Conservation (phyloP, 164 flowering plant genomes). For the Saururus chinensis region DNA sequence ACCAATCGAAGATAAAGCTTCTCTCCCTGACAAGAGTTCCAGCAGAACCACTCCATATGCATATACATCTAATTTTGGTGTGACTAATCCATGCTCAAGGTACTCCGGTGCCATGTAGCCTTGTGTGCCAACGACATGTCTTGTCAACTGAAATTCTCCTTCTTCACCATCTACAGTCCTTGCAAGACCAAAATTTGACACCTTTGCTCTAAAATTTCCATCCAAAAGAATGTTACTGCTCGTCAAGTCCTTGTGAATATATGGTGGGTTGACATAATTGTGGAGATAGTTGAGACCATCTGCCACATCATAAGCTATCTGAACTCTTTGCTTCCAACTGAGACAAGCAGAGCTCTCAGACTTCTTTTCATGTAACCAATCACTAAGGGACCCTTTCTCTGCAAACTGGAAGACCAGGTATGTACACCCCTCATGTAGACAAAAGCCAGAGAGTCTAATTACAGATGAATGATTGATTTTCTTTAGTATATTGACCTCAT, state of each 20-base stretch:
- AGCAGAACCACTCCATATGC: conserved; percentile 57
- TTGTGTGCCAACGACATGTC: conserved; percentile 58
- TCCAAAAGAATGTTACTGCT: conserved; percentile 52
- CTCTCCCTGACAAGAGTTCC: conserved; percentile 64
- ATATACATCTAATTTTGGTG: conserved; percentile 61
- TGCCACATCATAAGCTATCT: conserved; percentile 52
- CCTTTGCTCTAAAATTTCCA: conserved; percentile 36
- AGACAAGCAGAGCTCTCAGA: conserved; percentile 7
- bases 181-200: conserved; percentile 50
- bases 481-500: conserved; percentile 45
- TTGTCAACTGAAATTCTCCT: conserved; percentile 33
- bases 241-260: conserved; percentile 60
- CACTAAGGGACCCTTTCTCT: conserved; percentile 40
- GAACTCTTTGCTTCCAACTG: conserved; percentile 59
- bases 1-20: conserved; percentile 18
- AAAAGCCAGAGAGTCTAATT: conserved; percentile 58
- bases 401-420: conserved; percentile 69
- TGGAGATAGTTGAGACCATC: conserved; percentile 68
- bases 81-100: conserved; percentile 48
- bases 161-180: conserved; percentile 18
- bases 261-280: conserved; percentile 37
- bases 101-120: conserved; percentile 78
- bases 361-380: conserved; percentile 32
- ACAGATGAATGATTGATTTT: conserved; percentile 53
- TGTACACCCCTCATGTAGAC: conserved; percentile 39